phyloP scores from a whole-genome alignment of 306 rosid genomes.

The Inga oerstediana region DNA sequence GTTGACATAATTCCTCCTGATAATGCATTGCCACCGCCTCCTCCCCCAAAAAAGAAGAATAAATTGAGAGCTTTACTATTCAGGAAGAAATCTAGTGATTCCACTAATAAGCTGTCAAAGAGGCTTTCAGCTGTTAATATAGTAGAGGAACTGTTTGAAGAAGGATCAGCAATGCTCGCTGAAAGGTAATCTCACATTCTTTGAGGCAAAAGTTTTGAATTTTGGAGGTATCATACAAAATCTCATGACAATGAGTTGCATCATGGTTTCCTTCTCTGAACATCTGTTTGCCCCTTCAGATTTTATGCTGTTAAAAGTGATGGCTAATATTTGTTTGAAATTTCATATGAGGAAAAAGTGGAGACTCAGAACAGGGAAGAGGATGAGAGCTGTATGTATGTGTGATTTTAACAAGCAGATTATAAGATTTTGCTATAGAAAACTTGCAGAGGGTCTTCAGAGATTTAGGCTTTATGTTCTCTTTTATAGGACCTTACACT shows the following conservation, averaged over 20 bases:
- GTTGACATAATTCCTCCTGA: constrained; percentile 73
- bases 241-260: neutral
- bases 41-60: constrained; percentile 57
- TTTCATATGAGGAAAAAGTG: neutral
- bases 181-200: constrained; percentile 51
- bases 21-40: constrained; percentile 35
- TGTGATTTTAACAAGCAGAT: neutral
- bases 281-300: neutral
- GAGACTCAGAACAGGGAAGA: neutral
- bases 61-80: constrained; percentile 51
- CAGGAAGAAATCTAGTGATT: constrained; percentile 52
- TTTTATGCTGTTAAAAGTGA: neutral
- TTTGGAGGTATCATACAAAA: neutral
- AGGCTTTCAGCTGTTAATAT: constrained; percentile 62
- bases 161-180: constrained; percentile 81
- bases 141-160: constrained; percentile 76
- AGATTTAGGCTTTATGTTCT: neutral
- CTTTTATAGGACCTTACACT: neutral
- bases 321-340: neutral
- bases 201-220: neutral
- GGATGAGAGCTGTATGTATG: neutral
- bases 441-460: no score
- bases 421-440: neutral
- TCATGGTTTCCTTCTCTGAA: constrained; percentile 7
- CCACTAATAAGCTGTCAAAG: constrained; percentile 53